phyloP scores from a whole-genome alignment of 768 basidiomycete genomes.

The Lentinula edodes region DNA sequence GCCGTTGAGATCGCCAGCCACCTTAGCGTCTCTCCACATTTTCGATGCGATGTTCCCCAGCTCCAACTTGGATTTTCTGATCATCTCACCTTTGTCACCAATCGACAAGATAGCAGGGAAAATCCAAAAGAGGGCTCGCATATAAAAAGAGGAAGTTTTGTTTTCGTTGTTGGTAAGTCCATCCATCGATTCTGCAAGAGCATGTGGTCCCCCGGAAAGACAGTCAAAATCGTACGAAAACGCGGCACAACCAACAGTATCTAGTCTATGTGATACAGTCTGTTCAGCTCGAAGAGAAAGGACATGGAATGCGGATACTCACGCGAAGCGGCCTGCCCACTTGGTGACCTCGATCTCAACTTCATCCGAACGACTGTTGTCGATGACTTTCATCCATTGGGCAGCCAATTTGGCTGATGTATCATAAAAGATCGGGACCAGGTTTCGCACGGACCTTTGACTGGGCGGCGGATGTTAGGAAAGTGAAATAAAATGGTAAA shows the following conservation, averaged over 20 bases:
- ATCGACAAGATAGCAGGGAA: slow-evolving; percentile 50
- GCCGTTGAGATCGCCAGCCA: slow-evolving; percentile 33
- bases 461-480: slow-evolving; percentile 19
- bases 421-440: slow-evolving; percentile 49
- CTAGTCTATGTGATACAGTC: slow-evolving; percentile 32
- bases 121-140: slow-evolving; percentile 59
- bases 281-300: not conserved
- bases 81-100: slow-evolving; percentile 55
- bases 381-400: slow-evolving; percentile 45
- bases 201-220: slow-evolving; percentile 42
- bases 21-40: slow-evolving; percentile 53
- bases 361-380: slow-evolving; percentile 31
- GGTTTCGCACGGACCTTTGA: slow-evolving; percentile 45
- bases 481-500: not conserved
- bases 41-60: slow-evolving; percentile 45
- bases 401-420: slow-evolving; percentile 46
- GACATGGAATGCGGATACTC: slow-evolving; percentile 15
- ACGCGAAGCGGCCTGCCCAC: slow-evolving; percentile 62
- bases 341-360: slow-evolving; percentile 48
- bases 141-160: slow-evolving; percentile 53
- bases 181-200: slow-evolving; percentile 48
- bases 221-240: slow-evolving; percentile 60
- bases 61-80: slow-evolving; percentile 46
- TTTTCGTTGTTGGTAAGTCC: slow-evolving; percentile 58
- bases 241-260: slow-evolving; percentile 55